Evolutionary conservation across 1,139 yeast species (phyloP).

Genomic region (Yamadazyma trypodendri): DNA sequence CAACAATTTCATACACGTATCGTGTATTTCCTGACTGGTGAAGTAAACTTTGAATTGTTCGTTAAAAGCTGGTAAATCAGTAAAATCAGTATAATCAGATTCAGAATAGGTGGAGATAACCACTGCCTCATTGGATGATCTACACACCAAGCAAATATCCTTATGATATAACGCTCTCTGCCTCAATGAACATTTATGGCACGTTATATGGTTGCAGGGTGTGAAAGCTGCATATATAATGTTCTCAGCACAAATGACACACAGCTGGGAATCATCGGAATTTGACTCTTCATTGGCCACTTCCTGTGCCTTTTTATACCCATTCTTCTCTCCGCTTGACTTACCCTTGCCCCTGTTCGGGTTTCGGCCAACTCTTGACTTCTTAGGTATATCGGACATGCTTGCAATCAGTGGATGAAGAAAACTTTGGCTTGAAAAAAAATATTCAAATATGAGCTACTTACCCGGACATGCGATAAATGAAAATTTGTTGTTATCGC

Average conservation of each 20-base stretch:
- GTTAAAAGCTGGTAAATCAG: constrained; percentile 33
- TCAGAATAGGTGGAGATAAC: constrained; percentile 51
- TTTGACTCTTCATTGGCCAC: constrained; percentile 23
- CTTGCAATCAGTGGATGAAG: background rate
- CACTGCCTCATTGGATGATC: constrained; percentile 62
- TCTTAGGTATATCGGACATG: constrained; percentile 13
- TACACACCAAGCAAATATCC: constrained; percentile 76
- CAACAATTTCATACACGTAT: constrained; percentile 51
- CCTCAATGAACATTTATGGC: constrained; percentile 80
- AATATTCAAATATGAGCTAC: background rate
- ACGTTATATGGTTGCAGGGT: constrained; percentile 82
- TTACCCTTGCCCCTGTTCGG: constrained; percentile 5
- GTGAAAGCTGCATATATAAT: constrained; percentile 64
- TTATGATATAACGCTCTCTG: constrained; percentile 80
- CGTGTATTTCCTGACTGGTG: constrained; percentile 42
- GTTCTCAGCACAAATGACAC: constrained; percentile 83
- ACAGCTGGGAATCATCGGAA: constrained; percentile 42
- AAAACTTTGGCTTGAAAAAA: background rate
- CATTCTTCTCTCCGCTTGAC: constrained; percentile 2
- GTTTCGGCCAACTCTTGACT: constrained; percentile 22
- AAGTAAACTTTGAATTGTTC: constrained; percentile 52
- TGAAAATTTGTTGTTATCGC: background rate
- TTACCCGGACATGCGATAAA: background rate
- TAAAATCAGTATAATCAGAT: constrained; percentile 36
- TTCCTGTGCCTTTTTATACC: constrained; percentile 14